Conservation (phyloP, 2,329 filamentous ascomycete species). For the Tolypocladium pustulatum region DNA sequence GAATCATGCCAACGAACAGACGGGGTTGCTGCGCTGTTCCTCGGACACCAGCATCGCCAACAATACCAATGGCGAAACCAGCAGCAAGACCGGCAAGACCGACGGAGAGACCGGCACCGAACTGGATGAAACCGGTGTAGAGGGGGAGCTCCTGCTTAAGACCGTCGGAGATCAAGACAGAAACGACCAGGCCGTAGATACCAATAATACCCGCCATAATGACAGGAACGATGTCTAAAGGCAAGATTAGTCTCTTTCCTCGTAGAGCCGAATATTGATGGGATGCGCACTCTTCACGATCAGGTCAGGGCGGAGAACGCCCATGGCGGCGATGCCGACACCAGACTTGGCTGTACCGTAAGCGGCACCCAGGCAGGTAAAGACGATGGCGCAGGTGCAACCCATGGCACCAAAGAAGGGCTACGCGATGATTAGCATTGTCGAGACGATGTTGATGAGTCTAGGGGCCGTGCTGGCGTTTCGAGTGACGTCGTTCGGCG, state of each 20-base stretch:
- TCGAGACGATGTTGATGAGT: constrained; percentile 8
- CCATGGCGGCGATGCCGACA: constrained; percentile 97
- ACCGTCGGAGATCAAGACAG: constrained; percentile 75
- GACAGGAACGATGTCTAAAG: constrained; percentile 89
- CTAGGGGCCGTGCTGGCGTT: constrained; percentile 9
- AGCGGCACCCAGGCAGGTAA: constrained; percentile 91
- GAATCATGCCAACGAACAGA: constrained; percentile 94
- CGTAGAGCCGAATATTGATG: not conserved
- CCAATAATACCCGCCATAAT: constrained; percentile 99
- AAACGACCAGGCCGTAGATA: constrained; percentile 91
- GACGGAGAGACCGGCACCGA: constrained; percentile 73
- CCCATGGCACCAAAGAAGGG: constrained; percentile 97
- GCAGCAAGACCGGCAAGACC: constrained; percentile 76
- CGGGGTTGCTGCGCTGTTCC: constrained; percentile 76
- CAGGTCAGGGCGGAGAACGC: constrained; percentile 92
- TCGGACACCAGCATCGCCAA: constrained; percentile 80
- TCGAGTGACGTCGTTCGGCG: constrained; percentile 19
- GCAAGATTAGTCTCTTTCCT: constrained; percentile 8
- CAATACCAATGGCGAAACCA: constrained; percentile 79
- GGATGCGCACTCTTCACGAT: constrained; percentile 89
- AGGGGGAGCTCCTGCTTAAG: constrained; percentile 62
- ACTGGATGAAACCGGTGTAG: constrained; percentile 77
- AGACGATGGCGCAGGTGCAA: constrained; percentile 93
- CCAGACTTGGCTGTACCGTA: constrained; percentile 99
- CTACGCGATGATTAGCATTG: constrained; percentile 30